Percentiles rank a stretch among this genome's conserved stretches.
phyloP scores from a whole-genome alignment of 352 stramenopile genomes.

The Phytophthora fragariae region DNA sequence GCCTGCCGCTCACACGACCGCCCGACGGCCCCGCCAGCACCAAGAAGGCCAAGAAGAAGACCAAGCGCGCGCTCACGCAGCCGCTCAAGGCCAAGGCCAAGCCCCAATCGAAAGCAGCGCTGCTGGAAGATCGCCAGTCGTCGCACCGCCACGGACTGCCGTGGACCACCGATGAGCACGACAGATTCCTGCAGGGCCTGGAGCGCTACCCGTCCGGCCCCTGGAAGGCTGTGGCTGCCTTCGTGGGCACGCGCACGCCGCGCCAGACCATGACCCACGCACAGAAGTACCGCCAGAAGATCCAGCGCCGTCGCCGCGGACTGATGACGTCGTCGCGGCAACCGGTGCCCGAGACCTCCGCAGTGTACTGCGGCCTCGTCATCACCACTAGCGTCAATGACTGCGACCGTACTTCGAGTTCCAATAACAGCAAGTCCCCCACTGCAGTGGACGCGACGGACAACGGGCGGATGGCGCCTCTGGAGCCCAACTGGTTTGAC shows the following conservation, averaged over 20 bases:
- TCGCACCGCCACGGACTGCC: conserved; percentile 36
- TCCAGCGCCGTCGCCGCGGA: conserved; percentile 50
- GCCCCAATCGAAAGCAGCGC: not conserved
- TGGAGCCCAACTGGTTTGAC: conserved; percentile 39
- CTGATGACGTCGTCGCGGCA: conserved; percentile 35
- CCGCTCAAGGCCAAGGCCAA: conserved; percentile 9
- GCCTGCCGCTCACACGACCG: conserved; percentile 36
- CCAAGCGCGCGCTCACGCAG: not conserved
- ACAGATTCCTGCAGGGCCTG: conserved; percentile 58
- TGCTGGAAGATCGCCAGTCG: not conserved
- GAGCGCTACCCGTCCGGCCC: conserved; percentile 57
- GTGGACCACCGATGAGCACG: conserved; percentile 56
- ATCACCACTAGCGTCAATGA: conserved; percentile 16
- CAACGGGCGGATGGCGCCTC: not conserved
- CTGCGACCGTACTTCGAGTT: not conserved
- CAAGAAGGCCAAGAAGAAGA: conserved; percentile 26
- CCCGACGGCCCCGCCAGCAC: conserved; percentile 14
- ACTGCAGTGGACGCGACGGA: conserved; percentile 19
- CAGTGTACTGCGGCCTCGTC: conserved; percentile 16
- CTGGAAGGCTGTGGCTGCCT: conserved; percentile 57
- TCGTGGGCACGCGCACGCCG: conserved; percentile 61
- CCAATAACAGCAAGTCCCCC: conserved; percentile 15
- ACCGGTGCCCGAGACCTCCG: conserved; percentile 17
- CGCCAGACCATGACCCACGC: conserved; percentile 96
- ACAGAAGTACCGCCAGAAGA: conserved; percentile 93